phyloP scores from a whole-genome alignment of 176 grass and related monocot genomes.

The Coix lacrymajobi region DNA sequence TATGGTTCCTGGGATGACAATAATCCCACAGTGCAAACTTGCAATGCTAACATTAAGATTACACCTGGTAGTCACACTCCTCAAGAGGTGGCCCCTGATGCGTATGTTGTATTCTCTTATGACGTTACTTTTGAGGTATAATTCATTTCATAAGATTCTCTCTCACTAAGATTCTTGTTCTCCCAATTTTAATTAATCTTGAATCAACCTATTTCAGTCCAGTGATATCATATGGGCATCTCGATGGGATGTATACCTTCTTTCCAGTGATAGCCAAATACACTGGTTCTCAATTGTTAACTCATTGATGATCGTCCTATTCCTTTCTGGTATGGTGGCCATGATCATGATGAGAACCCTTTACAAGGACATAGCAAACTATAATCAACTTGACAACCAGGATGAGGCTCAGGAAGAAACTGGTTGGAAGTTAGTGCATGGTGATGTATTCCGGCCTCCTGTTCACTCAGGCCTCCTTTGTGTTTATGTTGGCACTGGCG shows the following conservation, averaged over 20 bases:
- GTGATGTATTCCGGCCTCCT: conserved; percentile 71
- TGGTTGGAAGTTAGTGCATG: conserved; percentile 80
- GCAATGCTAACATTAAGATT: conserved; percentile 62
- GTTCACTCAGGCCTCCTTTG: conserved; percentile 70
- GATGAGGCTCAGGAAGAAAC: conserved; percentile 84
- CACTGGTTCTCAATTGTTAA: conserved; percentile 86
- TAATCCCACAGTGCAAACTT: conserved; percentile 56
- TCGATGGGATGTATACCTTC: conserved; percentile 84
- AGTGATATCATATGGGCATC: conserved; percentile 73
- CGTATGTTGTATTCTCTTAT: conserved; percentile 67
- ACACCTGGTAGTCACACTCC: conserved; percentile 58
- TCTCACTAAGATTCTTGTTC: not conserved
- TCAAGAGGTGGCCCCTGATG: conserved; percentile 57
- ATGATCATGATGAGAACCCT: conserved; percentile 96
- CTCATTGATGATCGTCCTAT: conserved; percentile 79
- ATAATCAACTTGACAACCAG: conserved; percentile 70
- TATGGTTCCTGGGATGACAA: conserved; percentile 63
- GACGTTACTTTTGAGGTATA: conserved; percentile 78
- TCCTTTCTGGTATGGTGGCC: conserved; percentile 76
- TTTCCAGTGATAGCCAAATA: conserved; percentile 70
- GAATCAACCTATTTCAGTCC: conserved; percentile 24
- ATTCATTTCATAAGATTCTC: not conserved
- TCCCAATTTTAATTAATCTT: conserved; percentile 5
- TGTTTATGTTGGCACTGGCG: conserved; percentile 77
- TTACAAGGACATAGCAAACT: conserved; percentile 74